Conservation (phyloP, 2,329 filamentous ascomycete species). For the Ustilaginoidea virens region DNA sequence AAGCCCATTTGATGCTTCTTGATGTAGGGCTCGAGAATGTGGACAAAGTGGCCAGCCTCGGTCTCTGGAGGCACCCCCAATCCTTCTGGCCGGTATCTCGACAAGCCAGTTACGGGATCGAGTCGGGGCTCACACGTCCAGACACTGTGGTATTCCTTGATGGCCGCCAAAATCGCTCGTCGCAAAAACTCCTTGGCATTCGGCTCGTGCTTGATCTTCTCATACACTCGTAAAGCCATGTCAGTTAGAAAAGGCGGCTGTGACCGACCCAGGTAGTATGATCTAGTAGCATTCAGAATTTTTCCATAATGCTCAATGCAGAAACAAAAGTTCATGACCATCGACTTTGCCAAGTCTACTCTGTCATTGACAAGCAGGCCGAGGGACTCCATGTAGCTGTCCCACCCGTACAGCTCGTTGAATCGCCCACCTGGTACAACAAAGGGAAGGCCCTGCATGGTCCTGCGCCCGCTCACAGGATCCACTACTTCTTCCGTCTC, state of each 20-base stretch:
- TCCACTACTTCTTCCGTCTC: constrained; percentile 69
- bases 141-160: constrained; percentile 89
- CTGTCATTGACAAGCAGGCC: constrained; percentile 77
- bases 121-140: constrained; percentile 70
- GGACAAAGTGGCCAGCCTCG: constrained; percentile 72
- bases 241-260: constrained; percentile 96
- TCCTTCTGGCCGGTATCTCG: constrained; percentile 72
- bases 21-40: constrained; percentile 67
- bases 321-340: constrained; percentile 96
- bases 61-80: constrained; percentile 83
- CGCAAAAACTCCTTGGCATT: constrained; percentile 69
- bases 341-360: constrained; percentile 75
- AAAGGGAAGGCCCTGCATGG: constrained; percentile 70
- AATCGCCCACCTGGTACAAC: constrained; percentile 96
- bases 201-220: constrained; percentile 77
- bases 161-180: constrained; percentile 69
- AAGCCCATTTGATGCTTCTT: constrained; percentile 74
- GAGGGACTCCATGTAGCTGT: constrained; percentile 96
- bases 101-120: constrained; percentile 64
- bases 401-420: constrained; percentile 98
- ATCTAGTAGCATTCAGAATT: constrained; percentile 90
- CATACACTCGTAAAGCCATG: constrained; percentile 88
- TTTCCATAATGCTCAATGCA: constrained; percentile 98
- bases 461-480: constrained; percentile 46
- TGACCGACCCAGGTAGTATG: constrained; percentile 87